phyloP scores from a whole-genome alignment of 78 protist genomes.

The Dictyostelium intermedium region DNA sequence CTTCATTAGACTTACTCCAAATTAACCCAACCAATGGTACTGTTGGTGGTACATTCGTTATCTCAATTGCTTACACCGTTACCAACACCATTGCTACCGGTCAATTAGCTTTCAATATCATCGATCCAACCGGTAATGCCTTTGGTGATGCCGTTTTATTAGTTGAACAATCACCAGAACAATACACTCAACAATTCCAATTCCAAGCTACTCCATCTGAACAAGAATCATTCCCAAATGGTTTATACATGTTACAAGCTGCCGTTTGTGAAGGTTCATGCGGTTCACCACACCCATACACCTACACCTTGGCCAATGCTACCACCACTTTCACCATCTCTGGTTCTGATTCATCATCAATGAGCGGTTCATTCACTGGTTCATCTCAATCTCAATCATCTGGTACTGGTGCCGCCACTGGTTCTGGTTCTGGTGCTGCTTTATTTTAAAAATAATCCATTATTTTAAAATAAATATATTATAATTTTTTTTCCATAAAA shows the following conservation, averaged over 20 bases:
- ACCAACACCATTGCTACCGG: constrained; percentile 11
- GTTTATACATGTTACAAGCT: constrained; percentile 33
- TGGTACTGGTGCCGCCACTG: background rate
- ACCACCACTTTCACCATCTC: constrained; percentile 32
- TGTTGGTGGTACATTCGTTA: constrained; percentile 21
- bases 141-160: constrained; percentile 62
- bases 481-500: no score
- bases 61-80: constrained; percentile 18
- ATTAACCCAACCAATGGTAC: constrained; percentile 24
- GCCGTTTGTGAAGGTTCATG: constrained; percentile 62
- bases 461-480: no score
- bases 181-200: constrained; percentile 12
- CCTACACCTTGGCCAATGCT: background rate
- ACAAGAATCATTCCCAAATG: constrained; percentile 48
- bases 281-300: constrained; percentile 46
- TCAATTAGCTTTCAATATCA: constrained; percentile 40
- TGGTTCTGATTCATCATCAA: background rate
- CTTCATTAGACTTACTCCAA: background rate
- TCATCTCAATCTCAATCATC: background rate
- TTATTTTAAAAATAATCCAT: background rate
- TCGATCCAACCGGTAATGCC: constrained; percentile 43
- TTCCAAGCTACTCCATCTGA: constrained; percentile 27
- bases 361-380: background rate
- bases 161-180: constrained; percentile 1
- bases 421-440: background rate